Base-by-base conservation (phyloP, 495 filamentous ascomycete species). In the Aspergillus incahuasiensis region DNA sequence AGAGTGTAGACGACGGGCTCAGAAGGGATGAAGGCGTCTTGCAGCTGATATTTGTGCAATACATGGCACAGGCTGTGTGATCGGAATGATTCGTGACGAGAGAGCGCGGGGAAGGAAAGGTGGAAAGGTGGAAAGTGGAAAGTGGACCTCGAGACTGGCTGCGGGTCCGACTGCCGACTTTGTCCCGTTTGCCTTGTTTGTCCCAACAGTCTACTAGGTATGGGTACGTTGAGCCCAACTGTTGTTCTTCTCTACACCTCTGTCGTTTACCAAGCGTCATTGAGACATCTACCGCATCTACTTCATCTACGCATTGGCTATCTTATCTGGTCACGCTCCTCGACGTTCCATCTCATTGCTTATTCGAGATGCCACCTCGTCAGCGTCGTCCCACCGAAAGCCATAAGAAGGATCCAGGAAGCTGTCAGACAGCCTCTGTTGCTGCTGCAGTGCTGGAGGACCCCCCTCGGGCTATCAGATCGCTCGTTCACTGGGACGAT, bases 401-500 rank as follows among this genome's bases (percentile, higher is more conserved):
- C 35, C 51, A 40, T 45, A 59, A 56, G 45, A 61, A 66, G 41
- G 54, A 58, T 24, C 38, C 55, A 21, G 53, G 45, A 16, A 43
- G 55, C 47, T 63, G 53, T 38, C 53, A 60, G 55, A 39, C 58
- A 32, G 52, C 64, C 43, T 45, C 47, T 21, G 43, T 65, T 25
- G 52, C 65, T 8, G 48, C 60, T 47, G 43, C 61, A 32, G 57
- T 65, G 28, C 34, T 69, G 19, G 67, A 73, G 16, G 58, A 64
- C 28, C 67, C 71, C 30, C 62, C 68, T 24, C 52, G 64, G 22
- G 52, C 63, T 43, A 56, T 75, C 51, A 71, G 64, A 42, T 69
- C 59, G 43, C 70, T 79, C 41, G 62, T 86, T 16, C 74, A 82
- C 52, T 88, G 82, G 80, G 68, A 88, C 56, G 84, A 89, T 41